Percentiles rank a stretch among this genome's conserved stretches.
Conservation (phyloP, 1,284 basidiomycete genomes). For the Ceratobasidium sp. region DNA sequence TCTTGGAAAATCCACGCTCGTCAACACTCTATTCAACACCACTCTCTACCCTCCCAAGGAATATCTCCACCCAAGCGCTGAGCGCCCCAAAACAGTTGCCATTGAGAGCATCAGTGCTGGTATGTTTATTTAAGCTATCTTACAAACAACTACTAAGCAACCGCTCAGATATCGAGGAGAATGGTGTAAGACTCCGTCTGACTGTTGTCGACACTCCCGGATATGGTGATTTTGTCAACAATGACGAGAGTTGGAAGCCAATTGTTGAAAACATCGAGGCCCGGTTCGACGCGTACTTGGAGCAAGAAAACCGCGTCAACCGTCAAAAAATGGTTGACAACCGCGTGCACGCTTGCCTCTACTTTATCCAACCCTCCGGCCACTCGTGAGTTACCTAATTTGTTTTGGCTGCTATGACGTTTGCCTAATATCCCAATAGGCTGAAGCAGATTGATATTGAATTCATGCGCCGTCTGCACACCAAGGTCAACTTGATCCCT, state of each 20-base stretch:
- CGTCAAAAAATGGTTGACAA: conserved; percentile 83
- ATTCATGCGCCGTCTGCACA: conserved; percentile 94
- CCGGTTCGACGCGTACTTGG: conserved; percentile 92
- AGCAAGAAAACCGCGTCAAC: conserved; percentile 98
- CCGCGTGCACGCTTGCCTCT: conserved; percentile 91
- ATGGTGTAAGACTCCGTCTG: conserved; percentile 88
- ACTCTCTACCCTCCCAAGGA: conserved; percentile 88
- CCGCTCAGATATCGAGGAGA: conserved; percentile 90
- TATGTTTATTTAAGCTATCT: conserved; percentile 57
- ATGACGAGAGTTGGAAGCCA: conserved; percentile 97
- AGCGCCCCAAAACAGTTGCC: conserved; percentile 87
- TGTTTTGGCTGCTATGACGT: neutral
- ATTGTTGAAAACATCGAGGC: conserved; percentile 97
- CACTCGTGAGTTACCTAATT: conserved; percentile 74
- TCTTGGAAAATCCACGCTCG: conserved; percentile 93
- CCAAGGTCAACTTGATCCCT: conserved; percentile 95
- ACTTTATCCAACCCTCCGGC: conserved; percentile 97
- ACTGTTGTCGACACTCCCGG: conserved; percentile 98
- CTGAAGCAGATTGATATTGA: conserved; percentile 96
- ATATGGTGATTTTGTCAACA: conserved; percentile 97
- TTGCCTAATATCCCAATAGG: conserved; percentile 53
- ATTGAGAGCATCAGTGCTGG: conserved; percentile 97
- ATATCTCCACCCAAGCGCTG: conserved; percentile 79
- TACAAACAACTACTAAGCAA: too few species aligned
- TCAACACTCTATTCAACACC: conserved; percentile 97